A percentile compares a stretch with the other conserved stretches of the same genome.
Conservation (phyloP, 1,284 basidiomycete genomes). For the Entoloma clypeatum region DNA sequence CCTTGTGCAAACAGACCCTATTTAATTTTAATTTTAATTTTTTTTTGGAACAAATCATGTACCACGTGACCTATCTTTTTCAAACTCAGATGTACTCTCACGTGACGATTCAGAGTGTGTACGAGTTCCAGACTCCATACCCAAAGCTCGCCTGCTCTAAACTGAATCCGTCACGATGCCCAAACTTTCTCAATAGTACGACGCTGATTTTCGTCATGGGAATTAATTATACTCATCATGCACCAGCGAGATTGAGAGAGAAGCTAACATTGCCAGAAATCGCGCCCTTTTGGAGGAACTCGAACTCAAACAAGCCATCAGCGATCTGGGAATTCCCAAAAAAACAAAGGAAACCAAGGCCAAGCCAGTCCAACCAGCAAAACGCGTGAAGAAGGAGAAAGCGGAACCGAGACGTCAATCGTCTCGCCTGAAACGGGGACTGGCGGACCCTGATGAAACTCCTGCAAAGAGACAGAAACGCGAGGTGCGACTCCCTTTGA, state of each 20-base stretch:
- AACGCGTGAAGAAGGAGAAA: slow-evolving; percentile 47
- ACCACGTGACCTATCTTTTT: too few relatives aligned
- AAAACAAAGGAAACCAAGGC: slow-evolving; percentile 39
- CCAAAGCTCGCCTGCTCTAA: neutral
- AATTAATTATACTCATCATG: neutral
- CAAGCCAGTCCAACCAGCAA: slow-evolving; percentile 60
- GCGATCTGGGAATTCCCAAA: slow-evolving; percentile 45
- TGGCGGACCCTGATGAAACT: slow-evolving; percentile 56
- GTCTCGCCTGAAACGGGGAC: slow-evolving; percentile 48
- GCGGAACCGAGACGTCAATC: slow-evolving; percentile 59
- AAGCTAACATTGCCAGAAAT: slow-evolving; percentile 76
- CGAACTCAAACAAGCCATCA: slow-evolving; percentile 56
- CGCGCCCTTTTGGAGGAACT: slow-evolving; percentile 67
- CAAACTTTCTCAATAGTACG: slow-evolving; percentile 51
- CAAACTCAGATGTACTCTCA: neutral
- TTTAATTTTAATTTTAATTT: too few relatives aligned
- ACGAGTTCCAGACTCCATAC: neutral
- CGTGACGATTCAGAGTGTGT: neutral
- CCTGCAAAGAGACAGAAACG: slow-evolving; percentile 59
- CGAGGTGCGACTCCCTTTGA: slow-evolving; percentile 41
- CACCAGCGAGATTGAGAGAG: slow-evolving; percentile 65
- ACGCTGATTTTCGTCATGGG: neutral
- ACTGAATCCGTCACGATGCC: slow-evolving; percentile 27
- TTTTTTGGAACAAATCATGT: too few relatives aligned
- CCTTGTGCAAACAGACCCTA: too few relatives aligned